phyloP scores from a whole-genome alignment of 129 eudicot genomes.

The Tagetes patula region DNA sequence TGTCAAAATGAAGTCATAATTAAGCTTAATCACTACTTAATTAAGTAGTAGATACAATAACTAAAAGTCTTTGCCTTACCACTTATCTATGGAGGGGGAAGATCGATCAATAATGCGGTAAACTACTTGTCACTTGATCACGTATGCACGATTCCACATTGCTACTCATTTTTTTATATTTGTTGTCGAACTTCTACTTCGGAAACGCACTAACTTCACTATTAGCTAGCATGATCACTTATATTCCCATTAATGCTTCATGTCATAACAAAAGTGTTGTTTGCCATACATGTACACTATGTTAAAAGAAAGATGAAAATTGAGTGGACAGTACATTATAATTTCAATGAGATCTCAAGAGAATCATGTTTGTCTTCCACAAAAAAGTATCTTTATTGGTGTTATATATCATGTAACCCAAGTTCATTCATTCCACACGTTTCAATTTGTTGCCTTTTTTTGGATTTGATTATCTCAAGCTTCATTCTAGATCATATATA shows the following conservation, averaged over 20 bases:
- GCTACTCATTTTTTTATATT: background rate
- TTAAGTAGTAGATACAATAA: background rate
- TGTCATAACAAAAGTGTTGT: conserved; percentile 15
- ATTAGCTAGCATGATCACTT: background rate
- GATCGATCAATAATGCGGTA: background rate
- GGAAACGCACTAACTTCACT: background rate
- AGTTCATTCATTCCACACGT: conserved; percentile 9
- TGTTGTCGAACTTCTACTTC: background rate
- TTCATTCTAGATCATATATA: background rate
- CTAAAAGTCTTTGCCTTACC: conserved; percentile 14
- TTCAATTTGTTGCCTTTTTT: conserved; percentile 16
- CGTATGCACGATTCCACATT: background rate
- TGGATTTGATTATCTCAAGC: background rate
- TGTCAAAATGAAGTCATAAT: conserved; percentile 25
- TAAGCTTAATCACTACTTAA: background rate
- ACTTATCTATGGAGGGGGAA: conserved; percentile 5
- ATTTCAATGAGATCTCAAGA: conserved; percentile 35
- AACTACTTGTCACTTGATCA: conserved; percentile 4
- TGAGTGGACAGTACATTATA: conserved; percentile 32
- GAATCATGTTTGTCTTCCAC: conserved; percentile 39
- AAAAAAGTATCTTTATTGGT: conserved; percentile 31
- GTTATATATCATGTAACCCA: conserved; percentile 24
- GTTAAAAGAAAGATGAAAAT: conserved; percentile 16
- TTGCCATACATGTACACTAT: conserved; percentile 26
- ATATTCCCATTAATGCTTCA: conserved; percentile 16